phyloP scores from a whole-genome alignment of 164 flowering plant genomes.

The Dillenia turbinata region DNA sequence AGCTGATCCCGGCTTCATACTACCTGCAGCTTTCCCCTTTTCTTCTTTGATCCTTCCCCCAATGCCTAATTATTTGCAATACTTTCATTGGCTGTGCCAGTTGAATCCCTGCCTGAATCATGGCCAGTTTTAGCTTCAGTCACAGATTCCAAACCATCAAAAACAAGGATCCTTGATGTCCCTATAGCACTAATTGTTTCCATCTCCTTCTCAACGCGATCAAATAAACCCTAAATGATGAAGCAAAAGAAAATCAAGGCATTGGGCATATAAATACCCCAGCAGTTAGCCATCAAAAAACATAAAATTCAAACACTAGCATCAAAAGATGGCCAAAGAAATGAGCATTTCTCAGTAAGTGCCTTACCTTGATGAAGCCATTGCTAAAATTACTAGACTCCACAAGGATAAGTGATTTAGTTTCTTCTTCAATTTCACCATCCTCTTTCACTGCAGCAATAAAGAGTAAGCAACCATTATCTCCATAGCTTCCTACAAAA shows the following conservation, averaged over 20 bases:
- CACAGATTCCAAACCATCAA: constrained; percentile 21
- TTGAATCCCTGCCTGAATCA: constrained; percentile 37
- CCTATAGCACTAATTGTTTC: constrained; percentile 35
- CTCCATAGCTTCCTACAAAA: no score
- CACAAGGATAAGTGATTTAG: constrained; percentile 62
- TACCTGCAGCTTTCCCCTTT: constrained; percentile 64
- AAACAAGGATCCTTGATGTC: constrained; percentile 18
- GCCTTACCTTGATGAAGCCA: constrained; percentile 71
- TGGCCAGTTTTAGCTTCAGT: constrained; percentile 41
- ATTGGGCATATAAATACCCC: not conserved
- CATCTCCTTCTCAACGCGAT: constrained; percentile 60
- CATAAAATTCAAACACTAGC: no score
- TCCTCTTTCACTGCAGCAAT: no score
- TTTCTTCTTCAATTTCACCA: no score
- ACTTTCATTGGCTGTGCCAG: constrained; percentile 42
- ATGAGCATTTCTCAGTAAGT: not conserved
- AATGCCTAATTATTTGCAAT: constrained; percentile 29
- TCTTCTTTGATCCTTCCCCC: constrained; percentile 79
- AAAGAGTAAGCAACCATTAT: no score
- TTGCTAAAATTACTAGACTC: constrained; percentile 68
- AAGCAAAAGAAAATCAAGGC: constrained; percentile 7
- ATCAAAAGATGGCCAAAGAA: no score
- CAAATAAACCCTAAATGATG: constrained; percentile 53
- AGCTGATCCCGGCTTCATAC: constrained; percentile 30
- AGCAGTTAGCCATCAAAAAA: no score